A percentile compares a stretch with the other conserved stretches of the same genome.
These are phyloP conservation scores for Russula virescens DNA, from an alignment of 768 basidiomycete genomes.

Conservation along the genomic window DNA sequence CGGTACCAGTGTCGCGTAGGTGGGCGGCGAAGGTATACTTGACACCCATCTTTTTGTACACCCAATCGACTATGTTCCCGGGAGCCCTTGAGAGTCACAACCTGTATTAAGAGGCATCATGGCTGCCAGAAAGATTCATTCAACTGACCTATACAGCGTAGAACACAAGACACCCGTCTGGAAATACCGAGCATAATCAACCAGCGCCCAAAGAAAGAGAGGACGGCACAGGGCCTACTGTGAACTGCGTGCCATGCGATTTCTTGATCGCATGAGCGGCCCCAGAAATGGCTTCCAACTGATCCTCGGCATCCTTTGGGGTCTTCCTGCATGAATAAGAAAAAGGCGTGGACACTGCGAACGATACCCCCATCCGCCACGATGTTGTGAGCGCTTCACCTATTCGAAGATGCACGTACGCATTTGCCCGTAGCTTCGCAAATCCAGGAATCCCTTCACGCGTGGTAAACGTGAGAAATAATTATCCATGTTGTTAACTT, in stretches of 20 bases:
- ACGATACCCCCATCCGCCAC: neutral
- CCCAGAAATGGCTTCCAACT: slow-evolving; percentile 65
- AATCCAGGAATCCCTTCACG: slow-evolving; percentile 62
- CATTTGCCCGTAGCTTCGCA: slow-evolving; percentile 82
- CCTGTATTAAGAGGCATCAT: slow-evolving; percentile 10
- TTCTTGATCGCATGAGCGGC: slow-evolving; percentile 51
- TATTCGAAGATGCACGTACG: slow-evolving; percentile 33
- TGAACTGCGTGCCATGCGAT: slow-evolving; percentile 52
- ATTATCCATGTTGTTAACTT: slow-evolving; percentile 69
- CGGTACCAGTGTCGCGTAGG: slow-evolving; percentile 65
- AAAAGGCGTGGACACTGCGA: slow-evolving; percentile 68
- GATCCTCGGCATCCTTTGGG: slow-evolving; percentile 69
- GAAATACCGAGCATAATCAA: neutral
- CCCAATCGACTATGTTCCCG: slow-evolving; percentile 63
- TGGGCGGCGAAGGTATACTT: slow-evolving; percentile 62
- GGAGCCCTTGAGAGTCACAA: slow-evolving; percentile 39
- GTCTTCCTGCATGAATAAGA: slow-evolving; percentile 60
- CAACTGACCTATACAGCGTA: slow-evolving; percentile 39
- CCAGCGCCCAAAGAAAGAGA: neutral
- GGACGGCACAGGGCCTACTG: slow-evolving; percentile 32
- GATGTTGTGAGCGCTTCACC: neutral
- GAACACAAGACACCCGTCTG: slow-evolving; percentile 45
- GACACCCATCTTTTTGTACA: slow-evolving; percentile 50
- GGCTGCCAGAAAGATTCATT: slow-evolving; percentile 5
- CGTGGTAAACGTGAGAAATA: slow-evolving; percentile 50